Conservation (phyloP, 306 rosid genomes). For the Acacia melanoxylon region DNA sequence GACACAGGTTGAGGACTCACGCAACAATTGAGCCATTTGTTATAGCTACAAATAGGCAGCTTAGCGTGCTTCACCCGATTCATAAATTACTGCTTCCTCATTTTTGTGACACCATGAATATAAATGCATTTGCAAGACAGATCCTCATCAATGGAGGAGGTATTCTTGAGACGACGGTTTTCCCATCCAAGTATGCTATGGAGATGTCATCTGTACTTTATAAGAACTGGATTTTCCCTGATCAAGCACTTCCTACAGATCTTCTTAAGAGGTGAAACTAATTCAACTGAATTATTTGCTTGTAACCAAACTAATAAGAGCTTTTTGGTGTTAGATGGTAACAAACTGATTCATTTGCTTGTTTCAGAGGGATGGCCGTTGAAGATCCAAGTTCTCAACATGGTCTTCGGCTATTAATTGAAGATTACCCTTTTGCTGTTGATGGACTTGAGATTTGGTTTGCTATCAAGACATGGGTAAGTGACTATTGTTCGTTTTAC, state of each 20-base stretch:
- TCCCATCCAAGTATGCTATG: slow-evolving; percentile 60
- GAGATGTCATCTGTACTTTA: slow-evolving; percentile 70
- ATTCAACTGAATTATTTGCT: not conserved
- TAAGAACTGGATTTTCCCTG: slow-evolving; percentile 71
- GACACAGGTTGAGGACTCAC: slow-evolving; percentile 76
- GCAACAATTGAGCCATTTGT: not conserved
- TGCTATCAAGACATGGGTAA: slow-evolving; percentile 57
- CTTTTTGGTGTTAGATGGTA: not conserved
- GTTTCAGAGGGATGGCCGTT: slow-evolving; percentile 61
- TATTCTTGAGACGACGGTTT: slow-evolving; percentile 60
- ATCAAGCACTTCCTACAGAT: slow-evolving; percentile 77
- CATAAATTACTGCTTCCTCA: slow-evolving; percentile 77
- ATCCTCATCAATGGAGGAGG: slow-evolving; percentile 75
- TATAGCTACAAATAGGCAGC: slow-evolving; percentile 50
- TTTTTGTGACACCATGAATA: slow-evolving; percentile 79
- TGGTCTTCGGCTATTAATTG: slow-evolving; percentile 49
- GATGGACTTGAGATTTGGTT: slow-evolving; percentile 48
- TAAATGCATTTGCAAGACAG: slow-evolving; percentile 70
- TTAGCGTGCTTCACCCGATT: slow-evolving; percentile 82
- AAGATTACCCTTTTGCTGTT: slow-evolving; percentile 53
- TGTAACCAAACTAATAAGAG: not conserved
- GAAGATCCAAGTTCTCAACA: slow-evolving; percentile 36
- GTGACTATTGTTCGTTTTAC: slow-evolving; percentile 50
- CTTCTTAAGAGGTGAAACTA: slow-evolving; percentile 66
- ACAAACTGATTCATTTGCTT: slow-evolving; percentile 20